Evolutionary conservation across 2,329 filamentous ascomycete species (phyloP).

Genomic region (Aspergillus luchuensis): DNA sequence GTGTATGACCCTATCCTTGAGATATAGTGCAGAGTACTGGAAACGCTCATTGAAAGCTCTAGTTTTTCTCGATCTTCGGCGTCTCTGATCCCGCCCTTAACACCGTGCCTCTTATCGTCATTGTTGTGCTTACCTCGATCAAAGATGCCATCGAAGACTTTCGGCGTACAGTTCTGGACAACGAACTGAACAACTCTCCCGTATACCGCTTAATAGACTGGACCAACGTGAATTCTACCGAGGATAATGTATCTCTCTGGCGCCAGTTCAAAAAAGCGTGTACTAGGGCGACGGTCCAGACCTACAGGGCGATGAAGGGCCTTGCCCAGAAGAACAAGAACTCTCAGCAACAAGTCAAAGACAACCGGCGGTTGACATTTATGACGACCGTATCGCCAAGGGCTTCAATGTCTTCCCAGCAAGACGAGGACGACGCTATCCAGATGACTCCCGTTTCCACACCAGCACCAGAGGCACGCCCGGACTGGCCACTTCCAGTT

Average conservation of each 20-base stretch:
- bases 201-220: constrained; percentile 87
- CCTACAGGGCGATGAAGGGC: constrained; percentile 55
- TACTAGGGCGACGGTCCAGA: constrained; percentile 62
- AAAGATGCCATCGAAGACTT: constrained; percentile 98
- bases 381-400: constrained; percentile 62
- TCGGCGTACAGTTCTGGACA: constrained; percentile 85
- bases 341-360: constrained; percentile 31
- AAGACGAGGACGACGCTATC: constrained; percentile 66
- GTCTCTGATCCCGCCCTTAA: constrained; percentile 86
- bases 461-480: constrained; percentile 62
- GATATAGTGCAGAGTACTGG: neutral
- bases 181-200: constrained; percentile 91
- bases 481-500: constrained; percentile 42
- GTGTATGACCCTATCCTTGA: constrained; percentile 61
- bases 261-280: constrained; percentile 87
- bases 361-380: constrained; percentile 67
- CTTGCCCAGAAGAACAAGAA: constrained; percentile 52
- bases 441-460: constrained; percentile 96
- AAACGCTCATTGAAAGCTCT: constrained; percentile 24
- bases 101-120: constrained; percentile 88
- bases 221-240: constrained; percentile 89
- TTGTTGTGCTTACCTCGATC: constrained; percentile 81
- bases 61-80: constrained; percentile 97
- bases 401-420: constrained; percentile 58
- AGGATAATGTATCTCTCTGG: constrained; percentile 84